These are phyloP conservation scores for Macrolepiota dolichaula DNA, from an alignment of 768 basidiomycete species.

Conservation along the genomic window DNA sequence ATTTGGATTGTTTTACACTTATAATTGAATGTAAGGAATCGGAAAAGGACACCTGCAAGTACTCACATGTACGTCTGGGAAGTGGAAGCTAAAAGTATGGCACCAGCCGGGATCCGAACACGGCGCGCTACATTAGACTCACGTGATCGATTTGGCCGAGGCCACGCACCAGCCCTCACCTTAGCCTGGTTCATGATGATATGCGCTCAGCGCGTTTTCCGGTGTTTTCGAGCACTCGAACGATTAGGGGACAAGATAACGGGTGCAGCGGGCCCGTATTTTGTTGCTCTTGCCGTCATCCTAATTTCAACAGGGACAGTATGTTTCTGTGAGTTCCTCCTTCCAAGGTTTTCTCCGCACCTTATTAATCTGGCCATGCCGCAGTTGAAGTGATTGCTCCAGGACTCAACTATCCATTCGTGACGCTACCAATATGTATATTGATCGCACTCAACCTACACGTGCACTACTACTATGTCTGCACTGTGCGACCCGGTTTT, in stretches of 20 bases:
- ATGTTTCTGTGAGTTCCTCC: constrained; percentile 70
- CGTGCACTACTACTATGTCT: constrained; percentile 83
- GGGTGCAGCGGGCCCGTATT: constrained; percentile 89
- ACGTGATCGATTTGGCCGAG: too few species aligned
- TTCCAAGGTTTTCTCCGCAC: background rate
- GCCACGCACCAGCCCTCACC: too few species aligned
- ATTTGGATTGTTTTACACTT: too few species aligned
- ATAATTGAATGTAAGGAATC: too few species aligned
- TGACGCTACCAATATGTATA: constrained; percentile 67
- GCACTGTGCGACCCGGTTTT: constrained; percentile 78
- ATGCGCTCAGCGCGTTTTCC: constrained; percentile 44
- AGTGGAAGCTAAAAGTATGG: too few species aligned
- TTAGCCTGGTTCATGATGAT: constrained; percentile 28
- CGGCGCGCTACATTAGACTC: too few species aligned
- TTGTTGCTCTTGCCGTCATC: constrained; percentile 75
- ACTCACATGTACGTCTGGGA: too few species aligned
- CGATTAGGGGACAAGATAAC: constrained; percentile 74
- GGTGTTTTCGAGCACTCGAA: constrained; percentile 63
- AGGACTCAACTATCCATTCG: constrained; percentile 50
- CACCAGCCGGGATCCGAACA: too few species aligned
- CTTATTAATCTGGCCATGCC: background rate
- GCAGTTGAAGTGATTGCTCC: constrained; percentile 81
- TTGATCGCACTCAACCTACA: constrained; percentile 75
- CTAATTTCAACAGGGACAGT: constrained; percentile 67
- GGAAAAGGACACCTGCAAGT: too few species aligned